Conservation (phyloP, 495 filamentous ascomycete species). For the Penicillium daleae region DNA sequence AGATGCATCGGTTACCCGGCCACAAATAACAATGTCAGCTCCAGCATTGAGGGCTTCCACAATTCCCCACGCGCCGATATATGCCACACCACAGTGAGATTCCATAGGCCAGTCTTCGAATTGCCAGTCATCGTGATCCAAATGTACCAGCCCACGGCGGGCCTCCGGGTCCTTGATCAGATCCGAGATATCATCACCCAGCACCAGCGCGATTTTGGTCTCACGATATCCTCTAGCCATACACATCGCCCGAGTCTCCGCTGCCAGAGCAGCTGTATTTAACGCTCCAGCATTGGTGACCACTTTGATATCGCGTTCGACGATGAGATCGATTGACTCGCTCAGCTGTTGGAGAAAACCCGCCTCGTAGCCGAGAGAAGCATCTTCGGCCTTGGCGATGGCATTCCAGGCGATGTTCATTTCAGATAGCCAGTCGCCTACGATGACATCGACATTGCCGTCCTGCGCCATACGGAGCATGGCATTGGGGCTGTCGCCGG, state of each 20-base stretch:
- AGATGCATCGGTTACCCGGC: background rate
- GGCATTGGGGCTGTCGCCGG: background rate
- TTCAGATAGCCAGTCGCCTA: slow-evolving; percentile 19
- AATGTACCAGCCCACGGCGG: background rate
- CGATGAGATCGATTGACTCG: background rate
- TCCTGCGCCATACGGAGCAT: background rate
- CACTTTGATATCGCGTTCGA: background rate
- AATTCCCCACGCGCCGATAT: background rate
- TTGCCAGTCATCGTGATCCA: background rate
- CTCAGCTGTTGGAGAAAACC: background rate
- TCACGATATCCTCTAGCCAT: background rate
- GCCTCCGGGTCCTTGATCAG: background rate
- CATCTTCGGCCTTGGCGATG: slow-evolving; percentile 19
- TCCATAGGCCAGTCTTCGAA: background rate
- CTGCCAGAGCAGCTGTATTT: background rate
- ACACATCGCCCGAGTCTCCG: background rate
- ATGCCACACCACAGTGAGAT: background rate
- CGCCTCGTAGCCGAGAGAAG: slow-evolving; percentile 25
- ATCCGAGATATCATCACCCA: background rate
- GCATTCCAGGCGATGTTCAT: slow-evolving; percentile 34
- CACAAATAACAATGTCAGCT: background rate
- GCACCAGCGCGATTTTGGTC: background rate
- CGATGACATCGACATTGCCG: background rate
- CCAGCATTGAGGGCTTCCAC: background rate
- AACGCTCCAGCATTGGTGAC: background rate